phyloP scores from a whole-genome alignment of 305 asterid species.

The Solanum hybrid region DNA sequence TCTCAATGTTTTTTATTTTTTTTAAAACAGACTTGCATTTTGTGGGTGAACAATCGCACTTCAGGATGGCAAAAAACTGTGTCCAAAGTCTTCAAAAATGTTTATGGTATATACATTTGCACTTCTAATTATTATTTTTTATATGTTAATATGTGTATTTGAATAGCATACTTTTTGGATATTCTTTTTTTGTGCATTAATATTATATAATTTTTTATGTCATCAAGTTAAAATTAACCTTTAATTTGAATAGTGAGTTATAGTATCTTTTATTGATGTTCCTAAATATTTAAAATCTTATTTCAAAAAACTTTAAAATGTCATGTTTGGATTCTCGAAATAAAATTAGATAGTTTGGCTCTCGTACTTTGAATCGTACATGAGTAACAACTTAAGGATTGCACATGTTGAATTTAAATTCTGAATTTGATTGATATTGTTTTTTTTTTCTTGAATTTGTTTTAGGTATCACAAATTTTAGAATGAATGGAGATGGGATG shows the following conservation, averaged over 20 bases:
- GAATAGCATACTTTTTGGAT: neutral
- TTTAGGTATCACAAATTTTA: neutral
- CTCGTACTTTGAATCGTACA: neutral
- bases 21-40: neutral
- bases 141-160: neutral
- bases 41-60: neutral
- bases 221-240: neutral
- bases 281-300: neutral
- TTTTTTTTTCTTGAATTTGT: neutral
- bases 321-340: neutral
- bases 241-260: neutral
- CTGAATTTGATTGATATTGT: neutral
- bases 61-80: neutral
- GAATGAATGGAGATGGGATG: too few species aligned
- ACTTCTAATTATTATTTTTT: neutral
- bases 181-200: neutral
- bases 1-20: neutral
- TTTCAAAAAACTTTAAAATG: neutral
- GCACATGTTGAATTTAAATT: neutral
- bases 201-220: neutral
- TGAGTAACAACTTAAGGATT: neutral
- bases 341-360: neutral
- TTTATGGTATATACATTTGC: neutral
- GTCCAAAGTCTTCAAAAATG: neutral
- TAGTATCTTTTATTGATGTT: fast-evolving